A percentile compares a stretch with the other conserved stretches of the same genome.
Conservation (phyloP, 495 filamentous ascomycete genomes). For the Bathelium albidoporum region DNA sequence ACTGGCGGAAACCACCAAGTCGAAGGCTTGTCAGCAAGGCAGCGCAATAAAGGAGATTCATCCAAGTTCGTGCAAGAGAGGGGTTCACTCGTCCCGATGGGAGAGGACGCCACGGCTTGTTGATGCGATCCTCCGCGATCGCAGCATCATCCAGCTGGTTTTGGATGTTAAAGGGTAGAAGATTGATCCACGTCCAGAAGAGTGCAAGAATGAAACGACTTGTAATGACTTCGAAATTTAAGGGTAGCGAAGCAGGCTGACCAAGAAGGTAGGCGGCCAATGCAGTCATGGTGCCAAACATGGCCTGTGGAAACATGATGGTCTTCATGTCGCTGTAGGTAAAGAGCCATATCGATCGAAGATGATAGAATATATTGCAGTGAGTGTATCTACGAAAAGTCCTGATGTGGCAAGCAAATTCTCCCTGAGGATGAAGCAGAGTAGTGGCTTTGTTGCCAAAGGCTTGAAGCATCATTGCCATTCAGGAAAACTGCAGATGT, state of each 20-base stretch:
- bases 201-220: slow-evolving; percentile 17
- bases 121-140: slow-evolving; percentile 28
- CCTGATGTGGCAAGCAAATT: no score
- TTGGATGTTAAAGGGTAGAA: slow-evolving; percentile 28
- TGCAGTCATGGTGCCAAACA: slow-evolving; percentile 31
- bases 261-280: slow-evolving; percentile 17
- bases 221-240: background rate
- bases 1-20: slow-evolving; percentile 19
- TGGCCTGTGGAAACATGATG: slow-evolving; percentile 30
- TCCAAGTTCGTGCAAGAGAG: slow-evolving; percentile 15
- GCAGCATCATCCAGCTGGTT: slow-evolving; percentile 28
- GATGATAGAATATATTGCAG: slow-evolving; percentile 10
- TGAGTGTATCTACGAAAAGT: background rate
- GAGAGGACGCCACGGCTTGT: slow-evolving; percentile 35
- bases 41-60: slow-evolving; percentile 15
- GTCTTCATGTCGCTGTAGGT: slow-evolving; percentile 35
- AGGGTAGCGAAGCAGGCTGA: background rate
- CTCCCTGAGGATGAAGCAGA: no score
- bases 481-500: no score
- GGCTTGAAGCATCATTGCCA: no score
- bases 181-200: slow-evolving; percentile 29
- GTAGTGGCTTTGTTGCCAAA: no score
- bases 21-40: slow-evolving; percentile 11
- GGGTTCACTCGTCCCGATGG: slow-evolving; percentile 21
- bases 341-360: slow-evolving; percentile 33